phyloP scores from a whole-genome alignment of 148 eudicot genomes.

The Amaranthus hypochondriacus region DNA sequence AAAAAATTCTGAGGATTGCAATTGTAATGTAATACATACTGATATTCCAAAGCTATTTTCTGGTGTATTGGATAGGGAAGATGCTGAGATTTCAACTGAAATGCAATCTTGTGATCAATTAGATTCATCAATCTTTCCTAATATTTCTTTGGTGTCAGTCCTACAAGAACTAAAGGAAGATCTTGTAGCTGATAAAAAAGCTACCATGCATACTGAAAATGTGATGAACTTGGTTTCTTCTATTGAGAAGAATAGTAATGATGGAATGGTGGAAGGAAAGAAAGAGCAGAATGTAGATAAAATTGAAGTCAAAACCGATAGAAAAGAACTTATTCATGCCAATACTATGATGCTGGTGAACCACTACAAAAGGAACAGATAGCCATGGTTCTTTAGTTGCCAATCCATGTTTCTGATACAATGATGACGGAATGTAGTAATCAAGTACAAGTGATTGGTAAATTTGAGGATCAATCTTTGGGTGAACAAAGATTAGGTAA shows the following conservation, averaged over 20 bases:
- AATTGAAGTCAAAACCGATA: constrained; percentile 7
- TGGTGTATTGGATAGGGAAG: constrained; percentile 21
- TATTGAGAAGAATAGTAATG: constrained; percentile 18
- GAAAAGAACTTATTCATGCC: not conserved
- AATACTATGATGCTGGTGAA: constrained; percentile 9
- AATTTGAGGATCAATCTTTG: constrained; percentile 5
- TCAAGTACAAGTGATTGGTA: constrained; percentile 10
- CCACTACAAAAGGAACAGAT: not conserved
- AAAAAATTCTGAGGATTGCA: constrained; percentile 15
- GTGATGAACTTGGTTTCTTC: constrained; percentile 22
- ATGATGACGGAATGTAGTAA: constrained; percentile 11
- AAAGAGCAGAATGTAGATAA: constrained; percentile 25
- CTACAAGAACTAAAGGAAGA: constrained; percentile 29
- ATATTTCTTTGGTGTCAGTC: constrained; percentile 24
- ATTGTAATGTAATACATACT: constrained; percentile 11
- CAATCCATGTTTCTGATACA: constrained; percentile 8
- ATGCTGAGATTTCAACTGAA: constrained; percentile 17
- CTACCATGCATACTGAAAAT: constrained; percentile 17
- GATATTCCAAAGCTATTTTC: constrained; percentile 8
- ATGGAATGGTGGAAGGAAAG: constrained; percentile 26
- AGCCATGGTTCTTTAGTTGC: not conserved
- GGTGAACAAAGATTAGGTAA: constrained; percentile 21
- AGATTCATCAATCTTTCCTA: constrained; percentile 14
- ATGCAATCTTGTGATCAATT: constrained; percentile 18
- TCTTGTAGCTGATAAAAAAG: constrained; percentile 16